Evolutionary conservation across 179 eudicot species (phyloP).

Genomic region (Beta corolliflora): DNA sequence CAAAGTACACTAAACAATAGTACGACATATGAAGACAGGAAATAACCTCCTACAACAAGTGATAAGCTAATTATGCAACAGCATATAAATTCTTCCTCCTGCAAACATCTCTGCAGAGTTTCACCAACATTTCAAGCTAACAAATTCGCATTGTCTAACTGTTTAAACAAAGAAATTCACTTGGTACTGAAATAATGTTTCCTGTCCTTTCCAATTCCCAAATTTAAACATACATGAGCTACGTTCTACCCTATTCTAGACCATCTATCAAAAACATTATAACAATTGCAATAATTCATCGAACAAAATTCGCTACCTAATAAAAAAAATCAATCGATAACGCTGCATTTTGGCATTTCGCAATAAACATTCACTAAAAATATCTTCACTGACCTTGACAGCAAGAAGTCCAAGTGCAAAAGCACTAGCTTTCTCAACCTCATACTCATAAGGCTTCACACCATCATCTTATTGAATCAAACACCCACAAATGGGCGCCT

Average conservation of each 20-base stretch:
- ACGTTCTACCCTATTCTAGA: too few relatives aligned
- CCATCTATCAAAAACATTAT: too few relatives aligned
- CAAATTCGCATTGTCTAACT: neutral
- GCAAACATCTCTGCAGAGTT: neutral
- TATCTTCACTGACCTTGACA: constrained; percentile 56
- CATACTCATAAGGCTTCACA: constrained; percentile 62
- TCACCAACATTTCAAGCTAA: neutral
- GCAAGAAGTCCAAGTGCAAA: constrained; percentile 90
- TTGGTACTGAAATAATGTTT: neutral
- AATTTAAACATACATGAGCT: neutral
- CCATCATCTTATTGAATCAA: constrained; percentile 31
- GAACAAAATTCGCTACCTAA: neutral
- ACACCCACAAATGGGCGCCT: too few relatives aligned
- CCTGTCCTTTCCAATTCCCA: neutral
- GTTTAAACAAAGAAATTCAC: neutral
- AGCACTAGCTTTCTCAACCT: constrained; percentile 94
- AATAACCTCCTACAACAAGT: neutral
- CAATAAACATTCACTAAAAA: neutral
- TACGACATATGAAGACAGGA: too few relatives aligned
- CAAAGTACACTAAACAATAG: too few relatives aligned
- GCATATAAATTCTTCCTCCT: neutral
- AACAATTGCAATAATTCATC: neutral
- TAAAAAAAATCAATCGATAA: neutral
- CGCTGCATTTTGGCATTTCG: neutral
- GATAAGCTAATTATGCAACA: neutral